Evolutionary conservation across 148 eudicot genomes (phyloP).

Genomic region (Linanthus parryae): DNA sequence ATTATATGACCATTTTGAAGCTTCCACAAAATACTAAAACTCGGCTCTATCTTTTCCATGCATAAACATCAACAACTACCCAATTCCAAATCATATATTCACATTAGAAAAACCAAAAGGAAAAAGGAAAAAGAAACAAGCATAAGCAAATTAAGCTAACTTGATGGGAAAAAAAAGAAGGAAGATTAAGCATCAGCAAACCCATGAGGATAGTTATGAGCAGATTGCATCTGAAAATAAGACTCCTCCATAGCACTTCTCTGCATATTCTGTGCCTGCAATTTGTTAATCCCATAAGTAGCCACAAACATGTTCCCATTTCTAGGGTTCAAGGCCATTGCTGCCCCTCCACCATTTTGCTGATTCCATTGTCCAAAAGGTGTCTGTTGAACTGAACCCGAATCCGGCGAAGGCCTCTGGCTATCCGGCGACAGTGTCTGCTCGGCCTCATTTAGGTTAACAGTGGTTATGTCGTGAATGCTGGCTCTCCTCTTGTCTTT

Average conservation of each 20-base stretch:
- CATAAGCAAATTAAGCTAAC: neutral
- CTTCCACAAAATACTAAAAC: conserved; percentile 1
- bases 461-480: conserved; percentile 92
- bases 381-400: conserved; percentile 23
- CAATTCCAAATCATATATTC: conserved; percentile 24
- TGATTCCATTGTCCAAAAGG: conserved; percentile 62
- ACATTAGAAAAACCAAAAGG: conserved; percentile 18
- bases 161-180: neutral
- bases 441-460: conserved; percentile 60
- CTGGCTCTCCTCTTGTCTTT: conserved; percentile 96
- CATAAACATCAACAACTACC: conserved; percentile 4
- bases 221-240: conserved; percentile 59
- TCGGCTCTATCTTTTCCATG: neutral
- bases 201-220: conserved; percentile 51
- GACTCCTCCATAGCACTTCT: conserved; percentile 27
- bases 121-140: conserved; percentile 2
- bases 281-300: conserved; percentile 41
- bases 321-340: conserved; percentile 28
- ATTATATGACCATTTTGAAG: no score
- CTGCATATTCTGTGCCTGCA: conserved; percentile 39
- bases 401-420: conserved; percentile 43
- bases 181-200: conserved; percentile 28
- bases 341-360: conserved; percentile 23
- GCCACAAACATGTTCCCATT: conserved; percentile 40
- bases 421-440: conserved; percentile 49